phyloP scores from a whole-genome alignment of 306 rosid species.

The Acacia melanoxylon region DNA sequence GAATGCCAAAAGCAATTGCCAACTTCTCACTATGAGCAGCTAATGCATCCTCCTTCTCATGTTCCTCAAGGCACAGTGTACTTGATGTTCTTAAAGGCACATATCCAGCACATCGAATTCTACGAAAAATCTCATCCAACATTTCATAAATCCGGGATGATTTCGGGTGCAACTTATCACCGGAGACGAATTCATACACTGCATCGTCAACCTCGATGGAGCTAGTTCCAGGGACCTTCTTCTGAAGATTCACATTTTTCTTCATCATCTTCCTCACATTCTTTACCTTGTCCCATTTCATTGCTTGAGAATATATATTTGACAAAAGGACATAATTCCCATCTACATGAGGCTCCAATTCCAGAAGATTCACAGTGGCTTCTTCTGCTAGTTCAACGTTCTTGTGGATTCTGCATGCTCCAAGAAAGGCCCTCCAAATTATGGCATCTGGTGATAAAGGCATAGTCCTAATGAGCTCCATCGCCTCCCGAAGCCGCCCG shows the following conservation, averaged over 20 bases:
- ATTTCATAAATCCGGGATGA: conserved; percentile 28
- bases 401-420: conserved; percentile 35
- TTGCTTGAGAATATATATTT: conserved; percentile 34
- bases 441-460: conserved; percentile 33
- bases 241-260: conserved; percentile 14
- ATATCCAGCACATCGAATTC: conserved; percentile 10
- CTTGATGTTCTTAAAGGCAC: conserved; percentile 15
- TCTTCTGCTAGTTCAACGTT: conserved; percentile 32
- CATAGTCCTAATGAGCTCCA: conserved; percentile 21
- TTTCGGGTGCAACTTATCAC: conserved; percentile 31
- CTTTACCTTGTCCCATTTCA: conserved; percentile 30
- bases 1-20: conserved; percentile 32
- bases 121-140: conserved; percentile 30
- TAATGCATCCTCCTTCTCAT: conserved; percentile 22
- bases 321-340: conserved; percentile 34
- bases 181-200: conserved; percentile 28
- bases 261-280: conserved; percentile 29
- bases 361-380: conserved; percentile 24
- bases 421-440: conserved; percentile 33
- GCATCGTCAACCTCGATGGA: conserved; percentile 32
- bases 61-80: conserved; percentile 20
- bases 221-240: conserved; percentile 31
- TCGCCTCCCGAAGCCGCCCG: conserved; percentile 26
- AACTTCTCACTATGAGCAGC: conserved; percentile 32
- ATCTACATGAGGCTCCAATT: conserved; percentile 26